Percentiles rank a stretch among this genome's conserved stretches.
Evolutionary conservation across 2,329 filamentous ascomycete species (phyloP).

Genomic region (Botrytis paeoniae): DNA sequence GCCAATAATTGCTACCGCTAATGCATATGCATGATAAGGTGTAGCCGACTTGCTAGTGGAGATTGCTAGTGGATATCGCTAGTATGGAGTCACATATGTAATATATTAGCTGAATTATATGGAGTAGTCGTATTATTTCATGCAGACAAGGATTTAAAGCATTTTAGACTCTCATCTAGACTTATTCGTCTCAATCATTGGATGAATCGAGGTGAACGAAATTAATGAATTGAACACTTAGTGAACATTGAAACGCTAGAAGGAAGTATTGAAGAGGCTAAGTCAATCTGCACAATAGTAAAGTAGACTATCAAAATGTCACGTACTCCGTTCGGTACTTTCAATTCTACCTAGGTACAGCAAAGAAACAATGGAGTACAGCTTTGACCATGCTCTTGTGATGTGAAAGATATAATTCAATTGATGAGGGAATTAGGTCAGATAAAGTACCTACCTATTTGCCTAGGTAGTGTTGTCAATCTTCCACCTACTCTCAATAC

Average conservation of each 20-base stretch:
- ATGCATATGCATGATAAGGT: neutral
- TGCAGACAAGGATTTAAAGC: constrained; percentile 2
- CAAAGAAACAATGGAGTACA: neutral
- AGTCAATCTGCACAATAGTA: neutral
- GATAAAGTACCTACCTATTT: neutral
- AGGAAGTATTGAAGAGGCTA: neutral
- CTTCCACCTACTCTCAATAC: neutral
- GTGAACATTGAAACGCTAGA: neutral
- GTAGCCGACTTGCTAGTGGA: neutral
- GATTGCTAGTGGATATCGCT: neutral
- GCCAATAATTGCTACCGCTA: neutral
- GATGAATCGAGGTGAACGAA: constrained; percentile 5
- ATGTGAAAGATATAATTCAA: neutral
- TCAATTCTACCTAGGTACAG: neutral
- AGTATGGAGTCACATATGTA: neutral
- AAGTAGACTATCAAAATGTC: neutral
- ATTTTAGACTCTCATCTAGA: constrained; percentile 5
- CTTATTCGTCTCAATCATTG: constrained; percentile 7
- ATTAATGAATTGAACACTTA: neutral
- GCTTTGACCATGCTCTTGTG: neutral
- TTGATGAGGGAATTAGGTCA: neutral
- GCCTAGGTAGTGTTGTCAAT: neutral
- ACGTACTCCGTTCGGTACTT: neutral
- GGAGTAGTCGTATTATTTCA: neutral
- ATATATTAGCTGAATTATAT: neutral